Evolutionary conservation across 805 yeast species (phyloP).

Genomic region (Komagataella pseudopastoris): DNA sequence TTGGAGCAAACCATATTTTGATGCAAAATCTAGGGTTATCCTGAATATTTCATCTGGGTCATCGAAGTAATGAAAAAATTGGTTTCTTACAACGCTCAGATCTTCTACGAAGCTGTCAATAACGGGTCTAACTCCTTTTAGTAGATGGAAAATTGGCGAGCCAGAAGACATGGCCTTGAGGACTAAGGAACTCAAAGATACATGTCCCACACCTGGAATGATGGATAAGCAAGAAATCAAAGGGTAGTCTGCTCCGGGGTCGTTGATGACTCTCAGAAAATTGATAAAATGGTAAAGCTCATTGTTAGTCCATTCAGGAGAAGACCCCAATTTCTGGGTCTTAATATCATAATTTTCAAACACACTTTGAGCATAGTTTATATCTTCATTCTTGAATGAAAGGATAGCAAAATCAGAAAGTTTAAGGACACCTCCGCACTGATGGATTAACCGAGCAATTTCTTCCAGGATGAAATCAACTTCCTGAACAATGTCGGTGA

Average conservation of each 20-base stretch:
- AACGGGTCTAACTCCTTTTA: neutral
- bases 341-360: slow-evolving; percentile 28
- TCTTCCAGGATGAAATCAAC: slow-evolving; percentile 29
- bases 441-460: slow-evolving; percentile 23
- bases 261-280: slow-evolving; percentile 27
- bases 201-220: slow-evolving; percentile 3
- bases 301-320: slow-evolving; percentile 38
- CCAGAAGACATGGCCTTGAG: neutral
- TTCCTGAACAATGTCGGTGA: slow-evolving; percentile 21
- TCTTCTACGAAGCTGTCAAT: neutral
- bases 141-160: neutral
- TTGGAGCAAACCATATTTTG: neutral
- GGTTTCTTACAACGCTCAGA: neutral
- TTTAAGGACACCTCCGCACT: slow-evolving; percentile 26
- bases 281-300: slow-evolving; percentile 32
- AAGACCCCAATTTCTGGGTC: slow-evolving; percentile 26
- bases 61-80: neutral
- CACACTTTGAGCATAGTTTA: slow-evolving; percentile 23
- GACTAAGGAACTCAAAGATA: neutral
- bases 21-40: neutral
- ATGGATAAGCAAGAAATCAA: slow-evolving; percentile 12
- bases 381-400: slow-evolving; percentile 36
- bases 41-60: neutral
- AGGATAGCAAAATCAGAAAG: slow-evolving; percentile 40
- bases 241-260: slow-evolving; percentile 12